Evolutionary conservation across 169 alveolate genomes (phyloP).

Genomic region (Plasmodium chabaudi): DNA sequence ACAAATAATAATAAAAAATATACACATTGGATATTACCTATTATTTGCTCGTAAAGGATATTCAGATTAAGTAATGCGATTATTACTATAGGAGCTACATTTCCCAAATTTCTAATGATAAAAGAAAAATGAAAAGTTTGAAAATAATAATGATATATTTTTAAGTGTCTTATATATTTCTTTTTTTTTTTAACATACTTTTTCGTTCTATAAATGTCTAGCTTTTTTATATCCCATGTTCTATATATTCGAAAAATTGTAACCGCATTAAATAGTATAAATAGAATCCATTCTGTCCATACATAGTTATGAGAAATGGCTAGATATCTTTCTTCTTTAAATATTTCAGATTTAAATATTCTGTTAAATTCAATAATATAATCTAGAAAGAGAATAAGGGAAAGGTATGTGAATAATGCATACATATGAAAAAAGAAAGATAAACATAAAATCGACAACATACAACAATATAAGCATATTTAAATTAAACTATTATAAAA

Average conservation of each 20-base stretch:
- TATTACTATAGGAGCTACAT: constrained; percentile 7
- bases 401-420: neutral
- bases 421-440: neutral
- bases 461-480: neutral
- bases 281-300: constrained; percentile 41
- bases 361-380: constrained; percentile 26
- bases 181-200: neutral
- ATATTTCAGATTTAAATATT: constrained; percentile 25
- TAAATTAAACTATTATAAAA: neutral
- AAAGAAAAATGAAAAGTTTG: neutral
- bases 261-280: constrained; percentile 8
- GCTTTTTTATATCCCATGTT: constrained; percentile 14
- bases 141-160: neutral
- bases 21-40: constrained; percentile 12
- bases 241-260: constrained; percentile 2
- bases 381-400: constrained; percentile 14
- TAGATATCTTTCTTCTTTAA: constrained; percentile 16
- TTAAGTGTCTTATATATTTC: neutral
- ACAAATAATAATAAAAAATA: neutral
- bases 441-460: neutral
- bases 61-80: constrained; percentile 7
- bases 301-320: constrained; percentile 20
- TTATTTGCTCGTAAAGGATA: constrained; percentile 46
- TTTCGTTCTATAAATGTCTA: constrained; percentile 9
- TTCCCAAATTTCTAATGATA: constrained; percentile 13